phyloP scores from a whole-genome alignment of 768 basidiomycete genomes.

The Cyclocybe cylindracea region DNA sequence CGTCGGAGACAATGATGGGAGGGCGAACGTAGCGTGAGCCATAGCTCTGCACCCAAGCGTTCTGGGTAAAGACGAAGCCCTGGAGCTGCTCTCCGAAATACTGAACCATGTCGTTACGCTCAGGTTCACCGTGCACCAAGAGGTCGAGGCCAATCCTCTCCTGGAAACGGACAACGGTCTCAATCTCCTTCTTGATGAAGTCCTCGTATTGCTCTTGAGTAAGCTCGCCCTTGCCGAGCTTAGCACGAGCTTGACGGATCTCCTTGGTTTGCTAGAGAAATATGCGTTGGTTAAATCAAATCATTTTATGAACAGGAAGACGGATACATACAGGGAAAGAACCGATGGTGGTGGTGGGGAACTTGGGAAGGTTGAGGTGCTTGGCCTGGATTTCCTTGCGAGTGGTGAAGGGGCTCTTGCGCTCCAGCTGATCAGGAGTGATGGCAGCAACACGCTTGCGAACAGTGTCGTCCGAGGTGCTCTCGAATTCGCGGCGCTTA shows the following conservation, averaged over 20 bases:
- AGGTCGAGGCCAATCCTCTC: conserved; percentile 95
- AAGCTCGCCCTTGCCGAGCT: conserved; percentile 89
- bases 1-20: conserved; percentile 97
- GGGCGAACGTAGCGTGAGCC: conserved; percentile 99
- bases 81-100: conserved; percentile 97
- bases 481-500: conserved; percentile 94
- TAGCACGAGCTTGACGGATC: conserved; percentile 96
- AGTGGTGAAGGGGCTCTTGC: conserved; percentile 84
- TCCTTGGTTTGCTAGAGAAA: conserved; percentile 90
- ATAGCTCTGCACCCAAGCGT: conserved; percentile 99
- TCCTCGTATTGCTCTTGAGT: conserved; percentile 87
- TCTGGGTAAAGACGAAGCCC: conserved; percentile 98
- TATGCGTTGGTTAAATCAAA: conserved; percentile 7
- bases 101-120: conserved; percentile 99
- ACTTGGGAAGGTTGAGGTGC: conserved; percentile 89
- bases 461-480: conserved; percentile 88
- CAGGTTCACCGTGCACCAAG: conserved; percentile 97
- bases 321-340: conserved; percentile 81
- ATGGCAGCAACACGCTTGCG: conserved; percentile 94
- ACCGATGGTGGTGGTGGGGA: conserved; percentile 98
- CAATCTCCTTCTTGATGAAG: conserved; percentile 98
- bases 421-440: conserved; percentile 81
- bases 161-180: conserved; percentile 93
- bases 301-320: background rate
- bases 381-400: conserved; percentile 90